Evolutionary conservation across 1,139 yeast genomes (phyloP), one percentile per base, ranked within the genome.

Genomic region (Pichiaceae sp.): DNA sequence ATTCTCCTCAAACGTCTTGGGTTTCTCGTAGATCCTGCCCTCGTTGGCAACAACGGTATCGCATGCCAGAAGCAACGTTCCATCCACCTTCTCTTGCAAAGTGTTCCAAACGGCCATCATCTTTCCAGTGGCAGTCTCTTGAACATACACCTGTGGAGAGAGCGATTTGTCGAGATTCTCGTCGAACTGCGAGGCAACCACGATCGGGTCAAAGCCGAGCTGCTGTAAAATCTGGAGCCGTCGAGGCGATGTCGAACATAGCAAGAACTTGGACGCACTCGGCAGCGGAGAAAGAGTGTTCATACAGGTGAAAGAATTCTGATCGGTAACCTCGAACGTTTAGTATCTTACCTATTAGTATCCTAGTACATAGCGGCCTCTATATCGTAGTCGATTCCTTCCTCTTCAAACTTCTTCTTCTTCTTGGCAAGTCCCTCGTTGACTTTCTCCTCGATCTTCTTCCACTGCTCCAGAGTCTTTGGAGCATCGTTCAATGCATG

Each of bases 241-340:
- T 42, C 96, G 68, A 1, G 94, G 93, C 0, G 96, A 87, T 2
- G 83, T 70, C 1, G 96, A 85, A 1, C 95, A 96, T 12, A 91
- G 64, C 2, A 86, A 63, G 18, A 86, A 63, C 5, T 41, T 34
- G 31, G 45, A 46, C 3, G 45, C 11, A 7, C 34, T 3, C 43
- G 23, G 3, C 70, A 21, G 11, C 11, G 24, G 24, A 7, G 7
- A 11, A 21, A 21, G 24, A 7, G 11, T 7, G 7, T 7, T 21
- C 24, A 21, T 21, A 21, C 7, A 21, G 11, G 24, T 7, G 11
- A 11, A 21, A 21, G 24, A 11, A 21, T 11, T 11, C 24, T 21
- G 7, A 21, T 21, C 24, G 24, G 24, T 7, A n/a, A n/a, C n/a
- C n/a, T n/a, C n/a, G n/a, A n/a, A n/a, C n/a, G n/a, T n/a, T n/a